Evolutionary conservation across 2,329 filamentous ascomycete genomes (phyloP).

Genomic region (Xylaria sp.): DNA sequence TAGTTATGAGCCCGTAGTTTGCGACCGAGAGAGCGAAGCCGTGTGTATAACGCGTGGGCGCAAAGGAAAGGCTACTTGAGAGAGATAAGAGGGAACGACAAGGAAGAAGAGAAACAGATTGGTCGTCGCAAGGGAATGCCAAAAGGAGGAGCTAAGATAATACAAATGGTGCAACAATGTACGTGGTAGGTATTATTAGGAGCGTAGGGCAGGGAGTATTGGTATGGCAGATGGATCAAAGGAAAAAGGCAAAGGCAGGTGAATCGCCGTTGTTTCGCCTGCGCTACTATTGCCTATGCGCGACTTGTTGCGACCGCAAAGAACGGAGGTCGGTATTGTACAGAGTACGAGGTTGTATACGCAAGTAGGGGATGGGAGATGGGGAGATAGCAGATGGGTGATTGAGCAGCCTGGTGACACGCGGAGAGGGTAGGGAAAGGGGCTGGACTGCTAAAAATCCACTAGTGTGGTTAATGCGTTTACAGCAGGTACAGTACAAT

Average conservation of each 20-base stretch:
- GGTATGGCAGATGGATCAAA: slow-evolving; percentile 28
- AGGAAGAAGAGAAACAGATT: slow-evolving; percentile 36
- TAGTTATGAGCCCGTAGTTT: slow-evolving; percentile 23
- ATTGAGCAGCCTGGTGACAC: slow-evolving; percentile 6
- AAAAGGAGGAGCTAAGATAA: slow-evolving; percentile 45
- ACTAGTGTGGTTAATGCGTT: slow-evolving; percentile 24
- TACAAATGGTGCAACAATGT: slow-evolving; percentile 38
- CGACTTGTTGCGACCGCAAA: slow-evolving; percentile 35
- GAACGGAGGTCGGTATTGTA: slow-evolving; percentile 15
- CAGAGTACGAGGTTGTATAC: slow-evolving; percentile 4
- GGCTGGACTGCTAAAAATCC: slow-evolving; percentile 33
- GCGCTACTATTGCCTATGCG: slow-evolving; percentile 12
- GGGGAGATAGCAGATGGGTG: slow-evolving; percentile 6
- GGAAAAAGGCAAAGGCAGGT: slow-evolving; percentile 22
- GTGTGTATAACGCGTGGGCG: slow-evolving; percentile 28
- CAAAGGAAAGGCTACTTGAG: slow-evolving; percentile 8
- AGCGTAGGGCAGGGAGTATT: slow-evolving; percentile 18
- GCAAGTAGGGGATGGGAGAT: slow-evolving; percentile 3
- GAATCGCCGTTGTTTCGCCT: slow-evolving; percentile 29
- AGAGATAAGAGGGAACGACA: slow-evolving; percentile 33
- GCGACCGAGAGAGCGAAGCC: slow-evolving; percentile 31
- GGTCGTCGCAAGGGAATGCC: slow-evolving; percentile 48
- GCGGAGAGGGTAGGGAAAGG: slow-evolving; percentile 29
- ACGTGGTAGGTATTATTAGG: slow-evolving; percentile 40
- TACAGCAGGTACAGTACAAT: slow-evolving; percentile 6